A percentile compares a stretch with the other conserved stretches of the same genome.
phyloP scores from a whole-genome alignment of 305 asterid genomes.

The Solanum hybrid region DNA sequence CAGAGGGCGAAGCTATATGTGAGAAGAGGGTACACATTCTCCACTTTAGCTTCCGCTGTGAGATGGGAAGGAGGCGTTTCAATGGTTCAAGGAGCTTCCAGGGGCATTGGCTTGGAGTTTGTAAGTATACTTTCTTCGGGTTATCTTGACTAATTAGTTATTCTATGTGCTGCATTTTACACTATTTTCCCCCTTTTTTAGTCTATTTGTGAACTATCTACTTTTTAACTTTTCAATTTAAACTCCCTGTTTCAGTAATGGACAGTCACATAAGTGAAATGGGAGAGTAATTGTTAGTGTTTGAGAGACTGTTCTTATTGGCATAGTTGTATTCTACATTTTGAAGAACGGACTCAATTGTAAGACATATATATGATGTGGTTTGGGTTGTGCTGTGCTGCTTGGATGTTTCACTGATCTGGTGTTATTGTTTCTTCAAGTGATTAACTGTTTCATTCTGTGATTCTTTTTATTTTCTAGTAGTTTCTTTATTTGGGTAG shows the following conservation, averaged over 20 bases:
- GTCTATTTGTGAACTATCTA: too few species aligned
- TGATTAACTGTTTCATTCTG: neutral
- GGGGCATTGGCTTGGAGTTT: constrained; percentile 89
- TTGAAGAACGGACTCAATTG: neutral
- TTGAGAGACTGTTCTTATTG: neutral
- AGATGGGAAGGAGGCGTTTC: constrained; percentile 61
- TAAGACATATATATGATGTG: neutral
- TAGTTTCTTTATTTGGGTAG: neutral
- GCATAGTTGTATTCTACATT: neutral
- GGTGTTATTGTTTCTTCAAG: neutral
- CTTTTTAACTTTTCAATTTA: too few species aligned
- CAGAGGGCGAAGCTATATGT: constrained; percentile 11
- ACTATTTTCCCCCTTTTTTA: too few species aligned
- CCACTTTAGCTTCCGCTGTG: constrained; percentile 19
- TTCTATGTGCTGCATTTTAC: too few species aligned
- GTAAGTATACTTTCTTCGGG: constrained; percentile 26
- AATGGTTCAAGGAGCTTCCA: constrained; percentile 93
- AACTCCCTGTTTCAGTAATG: neutral
- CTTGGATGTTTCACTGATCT: neutral
- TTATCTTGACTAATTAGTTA: too few species aligned
- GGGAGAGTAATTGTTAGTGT: neutral
- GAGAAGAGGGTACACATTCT: neutral
- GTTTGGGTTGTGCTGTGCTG: neutral
- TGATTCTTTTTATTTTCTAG: neutral
- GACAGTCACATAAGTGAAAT: neutral